Evolutionary conservation across 2,329 filamentous ascomycete genomes (phyloP), one percentile per base, ranked within the genome.

Genomic region (Sclerotinia nivalis): DNA sequence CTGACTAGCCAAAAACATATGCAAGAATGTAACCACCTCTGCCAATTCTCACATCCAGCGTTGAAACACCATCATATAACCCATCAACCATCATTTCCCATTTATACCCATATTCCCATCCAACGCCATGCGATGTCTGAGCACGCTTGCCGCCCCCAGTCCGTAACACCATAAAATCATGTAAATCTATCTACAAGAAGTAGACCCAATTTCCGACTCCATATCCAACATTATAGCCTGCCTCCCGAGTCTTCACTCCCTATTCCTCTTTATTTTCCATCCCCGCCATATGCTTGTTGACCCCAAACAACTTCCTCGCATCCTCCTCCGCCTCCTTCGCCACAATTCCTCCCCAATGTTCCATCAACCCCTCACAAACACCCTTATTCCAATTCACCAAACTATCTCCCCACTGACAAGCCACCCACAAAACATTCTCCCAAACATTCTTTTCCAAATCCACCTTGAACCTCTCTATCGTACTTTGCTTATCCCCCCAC

Each of bases 401-500:
- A 9, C 18, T 22, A n/a, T 66, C 40, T 28, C 61, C 54, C 22
- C 31, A 66, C 45, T 45, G 45, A 45, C 68, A 69, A 4, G 31
- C 68, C 15, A 69, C 68, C 55, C 47, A 50, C n/a, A 66, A 20
- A 31, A 69, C 7, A n/a, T 66, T 34, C n/a, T 71, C 59, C 69
- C 69, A 71, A 34, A 69, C 25, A 1, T 40, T 45, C 2, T n/a
- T 31, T 61, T 71, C 69, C n/a, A 71, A 40, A 52, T 71, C 69
- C 20, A 50, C 66, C 13, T 28, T 22, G n/a, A 69, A 69, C 4
- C 4, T 50, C 4, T n/a, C 37, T 2, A 69, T 37, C 4, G 66
- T 69, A 28, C 49, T 22, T 8, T 50, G 15, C 15, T 52, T 69
- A 9, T 45, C 20, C 18, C 59, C 66, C 69, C 69, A 71, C 66